Percentiles rank a stretch among this genome's conserved stretches.
Conservation (phyloP, 257 asterid genomes). For the Anisodus tanguticus region DNA sequence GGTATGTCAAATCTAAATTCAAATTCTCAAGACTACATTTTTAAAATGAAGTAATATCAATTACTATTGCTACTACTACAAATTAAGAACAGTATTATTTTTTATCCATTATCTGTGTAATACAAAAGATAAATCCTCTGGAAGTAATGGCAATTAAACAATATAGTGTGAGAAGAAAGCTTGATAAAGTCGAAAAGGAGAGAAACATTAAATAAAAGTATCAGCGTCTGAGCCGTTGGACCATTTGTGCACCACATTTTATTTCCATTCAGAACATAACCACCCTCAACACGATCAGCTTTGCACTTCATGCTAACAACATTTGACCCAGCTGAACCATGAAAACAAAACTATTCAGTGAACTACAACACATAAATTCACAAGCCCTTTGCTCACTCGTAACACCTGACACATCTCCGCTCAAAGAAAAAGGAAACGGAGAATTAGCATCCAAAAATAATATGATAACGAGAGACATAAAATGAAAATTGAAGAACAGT, state of each 20-base stretch:
- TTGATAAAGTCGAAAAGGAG: neutral
- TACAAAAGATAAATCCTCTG: neutral
- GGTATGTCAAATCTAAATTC: constrained; percentile 1
- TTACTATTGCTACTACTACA: neutral
- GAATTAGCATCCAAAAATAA: neutral
- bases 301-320: constrained; percentile 97
- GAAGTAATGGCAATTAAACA: neutral
- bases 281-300: constrained; percentile 91
- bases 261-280: constrained; percentile 89
- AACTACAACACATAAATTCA: constrained; percentile 14
- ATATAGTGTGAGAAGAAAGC: neutral
- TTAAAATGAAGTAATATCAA: neutral
- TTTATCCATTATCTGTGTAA: neutral
- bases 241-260: constrained; percentile 99
- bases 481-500: constrained; percentile 8
- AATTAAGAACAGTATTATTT: neutral
- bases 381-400: neutral
- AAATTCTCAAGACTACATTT: neutral
- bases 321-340: constrained; percentile 92
- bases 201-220: constrained; percentile 38
- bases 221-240: constrained; percentile 88
- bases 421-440: neutral
- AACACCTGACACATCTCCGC: neutral
- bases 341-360: constrained; percentile 24
- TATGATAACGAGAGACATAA: constrained; percentile 13